Evolutionary conservation across 257 asterid species (phyloP), one percentile per base, ranked within the genome.

Genomic region (Paulownia fortunei): DNA sequence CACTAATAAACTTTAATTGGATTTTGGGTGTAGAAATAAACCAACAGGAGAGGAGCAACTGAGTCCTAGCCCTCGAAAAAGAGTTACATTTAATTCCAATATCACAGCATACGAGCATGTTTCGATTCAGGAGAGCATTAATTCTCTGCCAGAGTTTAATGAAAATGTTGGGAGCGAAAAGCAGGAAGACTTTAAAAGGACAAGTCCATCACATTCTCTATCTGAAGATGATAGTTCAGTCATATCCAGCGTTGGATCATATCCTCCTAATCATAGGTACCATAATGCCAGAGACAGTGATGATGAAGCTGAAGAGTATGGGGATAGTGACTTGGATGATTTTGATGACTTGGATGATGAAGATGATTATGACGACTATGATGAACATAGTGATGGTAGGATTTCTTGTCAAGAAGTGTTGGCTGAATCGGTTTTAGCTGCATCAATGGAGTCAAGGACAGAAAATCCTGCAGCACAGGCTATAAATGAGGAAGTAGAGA

Each of bases 261-360:
- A 85, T 65, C 96, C 96, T 80, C 86, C 83, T 2, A 88, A 90
- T 71, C 89, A 93, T 60, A 87, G 98, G 86, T 93, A 93, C 79
- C 89, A 90, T 86, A 93, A 93, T 66, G 84, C 88, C 76, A 84
- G 86, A 82, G 94, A 89, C 37, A 89, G 92, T 69, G 93, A 93
- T 61, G 92, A 91, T 70, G 98, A 93, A 80, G 85, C 47, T 44
- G 93, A 87, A 44, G 91, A 73, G 49, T 79, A 77, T 58, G 91
- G 85, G 18, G 93, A 89, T 34, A 82, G 86, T 70, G 91, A 89
- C 79, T 77, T 89, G 82, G 94, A 88, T 0, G 89, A 86, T n/a
- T 72, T 80, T 27, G 88, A 83, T 12, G 64, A 68, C n/a, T 55
- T 51, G 4, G 91, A 85, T 8, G 84, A 87, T 47, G 88, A 79